Evolutionary conservation across 1,284 basidiomycete species (phyloP).

Genomic region (Mycosarcoma mackinlayi): DNA sequence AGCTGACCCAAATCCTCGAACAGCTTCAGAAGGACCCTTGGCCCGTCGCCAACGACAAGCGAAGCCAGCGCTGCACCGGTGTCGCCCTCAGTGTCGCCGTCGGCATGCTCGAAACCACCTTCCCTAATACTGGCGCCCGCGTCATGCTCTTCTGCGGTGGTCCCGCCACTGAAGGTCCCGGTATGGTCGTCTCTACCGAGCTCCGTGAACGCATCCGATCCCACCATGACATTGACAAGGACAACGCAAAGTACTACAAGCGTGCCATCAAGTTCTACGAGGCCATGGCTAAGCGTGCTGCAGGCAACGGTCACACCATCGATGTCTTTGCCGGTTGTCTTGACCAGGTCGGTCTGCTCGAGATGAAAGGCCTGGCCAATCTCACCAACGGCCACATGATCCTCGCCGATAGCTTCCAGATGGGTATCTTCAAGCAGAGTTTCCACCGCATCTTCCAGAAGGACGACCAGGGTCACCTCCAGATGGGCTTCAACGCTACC

Average conservation of each 20-base stretch:
- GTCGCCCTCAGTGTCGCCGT: slow-evolving; percentile 94
- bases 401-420: slow-evolving; percentile 95
- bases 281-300: slow-evolving; percentile 89
- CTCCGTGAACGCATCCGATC: slow-evolving; percentile 97
- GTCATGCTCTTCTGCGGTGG: slow-evolving; percentile 98
- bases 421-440: slow-evolving; percentile 98
- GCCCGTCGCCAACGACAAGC: slow-evolving; percentile 95
- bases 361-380: slow-evolving; percentile 96
- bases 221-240: slow-evolving; percentile 98
- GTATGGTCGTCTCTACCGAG: slow-evolving; percentile 95
- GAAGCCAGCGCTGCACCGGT: slow-evolving; percentile 94
- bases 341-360: slow-evolving; percentile 95
- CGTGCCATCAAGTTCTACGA: slow-evolving; percentile 98
- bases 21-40: slow-evolving; percentile 90
- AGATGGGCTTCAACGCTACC: slow-evolving; percentile 99
- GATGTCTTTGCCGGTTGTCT: slow-evolving; percentile 97
- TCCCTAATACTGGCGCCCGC: slow-evolving; percentile 93
- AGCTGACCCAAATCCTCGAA: slow-evolving; percentile 93
- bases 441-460: slow-evolving; percentile 95
- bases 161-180: slow-evolving; percentile 95
- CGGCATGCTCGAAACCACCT: slow-evolving; percentile 93
- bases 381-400: slow-evolving; percentile 97
- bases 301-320: slow-evolving; percentile 92
- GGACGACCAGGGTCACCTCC: slow-evolving; percentile 89
- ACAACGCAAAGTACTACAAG: slow-evolving; percentile 97